Conservation (phyloP, 192 early-diverging fungal species). For the Mortierella antarctica region DNA sequence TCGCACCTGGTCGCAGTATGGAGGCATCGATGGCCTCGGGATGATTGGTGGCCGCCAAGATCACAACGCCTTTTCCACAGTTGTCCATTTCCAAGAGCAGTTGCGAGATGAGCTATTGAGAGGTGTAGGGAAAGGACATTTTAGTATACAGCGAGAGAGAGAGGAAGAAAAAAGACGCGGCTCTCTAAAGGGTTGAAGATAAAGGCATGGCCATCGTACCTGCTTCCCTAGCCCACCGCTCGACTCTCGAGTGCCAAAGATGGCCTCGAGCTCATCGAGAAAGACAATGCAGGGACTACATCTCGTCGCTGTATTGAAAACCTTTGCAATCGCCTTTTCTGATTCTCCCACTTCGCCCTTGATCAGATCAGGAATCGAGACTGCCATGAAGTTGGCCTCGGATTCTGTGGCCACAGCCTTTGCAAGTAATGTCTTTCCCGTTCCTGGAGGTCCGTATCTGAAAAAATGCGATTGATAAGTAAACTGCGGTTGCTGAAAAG, state of each 20-base stretch:
- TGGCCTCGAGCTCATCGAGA: constrained; percentile 93
- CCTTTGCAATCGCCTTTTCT: constrained; percentile 85
- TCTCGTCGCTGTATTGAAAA: constrained; percentile 79
- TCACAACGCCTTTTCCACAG: constrained; percentile 67
- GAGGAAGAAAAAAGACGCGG: not conserved
- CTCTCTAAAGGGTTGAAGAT: not conserved
- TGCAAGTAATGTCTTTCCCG: constrained; percentile 93
- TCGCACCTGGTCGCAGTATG: constrained; percentile 86
- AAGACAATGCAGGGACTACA: constrained; percentile 87
- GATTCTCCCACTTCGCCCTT: constrained; percentile 94
- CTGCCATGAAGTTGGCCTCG: constrained; percentile 81
- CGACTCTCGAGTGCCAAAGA: constrained; percentile 80
- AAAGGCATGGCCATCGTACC: constrained; percentile 32
- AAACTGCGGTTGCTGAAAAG: not conserved
- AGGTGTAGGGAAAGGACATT: not conserved
- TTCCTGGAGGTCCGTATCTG: constrained; percentile 87
- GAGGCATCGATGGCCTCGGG: constrained; percentile 77
- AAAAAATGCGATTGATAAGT: constrained; percentile 7
- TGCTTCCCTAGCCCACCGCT: constrained; percentile 78
- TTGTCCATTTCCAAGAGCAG: constrained; percentile 83
- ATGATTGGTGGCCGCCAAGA: constrained; percentile 92
- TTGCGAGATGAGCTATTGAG: constrained; percentile 73
- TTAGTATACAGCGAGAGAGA: not conserved
- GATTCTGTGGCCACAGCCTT: constrained; percentile 86
- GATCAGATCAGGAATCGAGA: constrained; percentile 85